phyloP scores from a whole-genome alignment of 2,329 filamentous ascomycete species.

The Didymella pinodella region DNA sequence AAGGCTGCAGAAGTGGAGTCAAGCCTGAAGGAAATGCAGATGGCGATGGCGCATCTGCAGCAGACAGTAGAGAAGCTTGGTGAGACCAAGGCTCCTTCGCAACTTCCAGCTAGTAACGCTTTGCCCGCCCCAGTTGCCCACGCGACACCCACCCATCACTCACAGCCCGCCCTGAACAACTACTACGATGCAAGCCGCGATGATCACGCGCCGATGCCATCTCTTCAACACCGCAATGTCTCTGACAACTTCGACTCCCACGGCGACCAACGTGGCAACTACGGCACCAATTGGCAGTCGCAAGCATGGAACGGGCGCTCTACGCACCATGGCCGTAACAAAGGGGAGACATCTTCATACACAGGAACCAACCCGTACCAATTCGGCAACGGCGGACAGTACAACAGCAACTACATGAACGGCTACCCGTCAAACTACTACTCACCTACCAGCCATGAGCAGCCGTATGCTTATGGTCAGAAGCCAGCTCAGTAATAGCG shows the following conservation, averaged over 20 bases:
- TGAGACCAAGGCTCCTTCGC: constrained; percentile 16
- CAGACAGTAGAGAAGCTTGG: constrained; percentile 31
- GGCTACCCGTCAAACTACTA: constrained; percentile 29
- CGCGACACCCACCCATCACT: constrained; percentile 29
- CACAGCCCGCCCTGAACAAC: constrained; percentile 33
- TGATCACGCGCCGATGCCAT: constrained; percentile 20
- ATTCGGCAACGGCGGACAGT: constrained; percentile 25
- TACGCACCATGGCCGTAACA: constrained; percentile 30
- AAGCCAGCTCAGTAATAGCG: constrained; percentile 9
- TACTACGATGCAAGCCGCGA: constrained; percentile 32
- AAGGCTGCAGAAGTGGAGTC: constrained; percentile 35
- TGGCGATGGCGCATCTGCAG: constrained; percentile 35
- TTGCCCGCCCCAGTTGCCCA: constrained; percentile 7
- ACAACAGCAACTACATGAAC: constrained; percentile 28
- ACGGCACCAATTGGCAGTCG: constrained; percentile 25
- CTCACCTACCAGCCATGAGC: constrained; percentile 26
- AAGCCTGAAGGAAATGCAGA: constrained; percentile 39
- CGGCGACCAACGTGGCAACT: constrained; percentile 26
- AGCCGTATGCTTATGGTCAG: constrained; percentile 30
- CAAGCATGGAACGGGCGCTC: constrained; percentile 26
- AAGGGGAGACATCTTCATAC: constrained; percentile 34
- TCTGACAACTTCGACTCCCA: constrained; percentile 26
- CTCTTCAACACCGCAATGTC: constrained; percentile 23
- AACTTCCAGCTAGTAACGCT: constrained; percentile 7
- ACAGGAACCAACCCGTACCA: constrained; percentile 34